phyloP scores from a whole-genome alignment of 2,329 filamentous ascomycete genomes.

The Aureobasidium mangrovei region DNA sequence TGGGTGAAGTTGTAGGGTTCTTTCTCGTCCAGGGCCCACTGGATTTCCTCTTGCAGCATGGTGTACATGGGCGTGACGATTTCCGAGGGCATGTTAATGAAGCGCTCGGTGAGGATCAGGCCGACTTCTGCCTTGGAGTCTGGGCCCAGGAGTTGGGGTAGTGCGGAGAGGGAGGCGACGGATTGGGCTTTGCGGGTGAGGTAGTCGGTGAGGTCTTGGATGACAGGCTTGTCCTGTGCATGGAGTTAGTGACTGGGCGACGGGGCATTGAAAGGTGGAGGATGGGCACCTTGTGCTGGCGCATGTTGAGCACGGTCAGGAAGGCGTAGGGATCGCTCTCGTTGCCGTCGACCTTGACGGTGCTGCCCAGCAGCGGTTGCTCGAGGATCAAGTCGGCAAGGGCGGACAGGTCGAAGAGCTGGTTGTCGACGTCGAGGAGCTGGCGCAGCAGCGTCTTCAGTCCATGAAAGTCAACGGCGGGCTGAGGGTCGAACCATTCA shows the following conservation, averaged over 20 bases:
- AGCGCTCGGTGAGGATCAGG: constrained; percentile 78
- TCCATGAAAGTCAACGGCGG: constrained; percentile 87
- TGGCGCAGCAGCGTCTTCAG: constrained; percentile 84
- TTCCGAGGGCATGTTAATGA: constrained; percentile 95
- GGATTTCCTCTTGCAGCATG: constrained; percentile 87
- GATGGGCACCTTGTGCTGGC: constrained; percentile 53
- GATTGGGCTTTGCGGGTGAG: constrained; percentile 47
- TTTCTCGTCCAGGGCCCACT: constrained; percentile 77
- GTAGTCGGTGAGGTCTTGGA: constrained; percentile 65
- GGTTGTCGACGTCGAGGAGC: constrained; percentile 79
- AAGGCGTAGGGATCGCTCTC: constrained; percentile 89
- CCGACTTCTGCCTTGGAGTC: constrained; percentile 53
- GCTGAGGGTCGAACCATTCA: constrained; percentile 95
- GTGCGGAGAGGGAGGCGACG: constrained; percentile 46
- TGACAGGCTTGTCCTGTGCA: constrained; percentile 54
- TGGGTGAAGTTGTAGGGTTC: constrained; percentile 91
- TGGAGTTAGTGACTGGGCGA: not conserved
- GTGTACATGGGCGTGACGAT: constrained; percentile 88
- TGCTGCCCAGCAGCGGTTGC: constrained; percentile 82
- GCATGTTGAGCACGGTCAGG: constrained; percentile 75
- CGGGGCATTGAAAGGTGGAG: not conserved
- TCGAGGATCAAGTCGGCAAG: constrained; percentile 79
- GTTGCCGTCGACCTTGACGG: constrained; percentile 94
- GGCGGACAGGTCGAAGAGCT: constrained; percentile 77
- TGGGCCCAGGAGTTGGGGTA: constrained; percentile 31